Percentiles rank a stretch among this genome's conserved stretches.
phyloP scores from a whole-genome alignment of 257 asterid species.

The Salvia rosmarinus region DNA sequence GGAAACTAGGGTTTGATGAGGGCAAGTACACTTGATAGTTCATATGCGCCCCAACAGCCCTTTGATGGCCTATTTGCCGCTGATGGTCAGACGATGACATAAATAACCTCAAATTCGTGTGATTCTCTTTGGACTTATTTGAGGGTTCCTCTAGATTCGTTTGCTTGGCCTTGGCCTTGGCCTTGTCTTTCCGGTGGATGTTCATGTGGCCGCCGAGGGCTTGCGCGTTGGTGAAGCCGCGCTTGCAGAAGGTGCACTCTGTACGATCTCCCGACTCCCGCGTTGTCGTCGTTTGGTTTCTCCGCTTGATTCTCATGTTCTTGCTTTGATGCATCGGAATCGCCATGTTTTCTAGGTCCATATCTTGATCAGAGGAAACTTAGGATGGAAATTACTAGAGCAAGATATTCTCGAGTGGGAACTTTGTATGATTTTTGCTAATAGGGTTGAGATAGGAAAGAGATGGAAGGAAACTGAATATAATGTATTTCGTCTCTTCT shows the following conservation, averaged over 20 bases:
- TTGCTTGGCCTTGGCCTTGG: slow-evolving; percentile 58
- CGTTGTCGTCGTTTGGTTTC: slow-evolving; percentile 45
- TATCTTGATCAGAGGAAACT: slow-evolving; percentile 3
- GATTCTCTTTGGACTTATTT: not conserved
- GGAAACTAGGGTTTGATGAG: slow-evolving; percentile 53
- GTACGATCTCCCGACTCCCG: slow-evolving; percentile 59
- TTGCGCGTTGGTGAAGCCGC: slow-evolving; percentile 88
- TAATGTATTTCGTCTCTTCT: slow-evolving; percentile 8
- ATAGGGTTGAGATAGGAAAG: slow-evolving; percentile 40
- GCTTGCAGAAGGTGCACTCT: slow-evolving; percentile 79
- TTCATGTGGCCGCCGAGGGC: slow-evolving; percentile 97
- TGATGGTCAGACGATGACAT: slow-evolving; percentile 30
- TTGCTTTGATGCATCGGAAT: slow-evolving; percentile 46
- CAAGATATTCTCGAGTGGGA: slow-evolving; percentile 4
- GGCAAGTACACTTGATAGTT: slow-evolving; percentile 57
- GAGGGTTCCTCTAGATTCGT: slow-evolving; percentile 35
- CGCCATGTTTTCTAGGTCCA: slow-evolving; percentile 47
- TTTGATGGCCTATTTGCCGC: not conserved
- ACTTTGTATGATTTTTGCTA: not conserved
- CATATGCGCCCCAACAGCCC: slow-evolving; percentile 38
- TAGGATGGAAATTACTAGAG: slow-evolving; percentile 34
- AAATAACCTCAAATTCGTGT: slow-evolving; percentile 41
- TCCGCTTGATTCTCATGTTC: slow-evolving; percentile 40
- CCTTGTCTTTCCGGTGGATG: slow-evolving; percentile 81
- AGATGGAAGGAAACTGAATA: slow-evolving; percentile 29